Evolutionary conservation across 176 grass and related monocot genomes (phyloP).

Genomic region (Oryza nivara): DNA sequence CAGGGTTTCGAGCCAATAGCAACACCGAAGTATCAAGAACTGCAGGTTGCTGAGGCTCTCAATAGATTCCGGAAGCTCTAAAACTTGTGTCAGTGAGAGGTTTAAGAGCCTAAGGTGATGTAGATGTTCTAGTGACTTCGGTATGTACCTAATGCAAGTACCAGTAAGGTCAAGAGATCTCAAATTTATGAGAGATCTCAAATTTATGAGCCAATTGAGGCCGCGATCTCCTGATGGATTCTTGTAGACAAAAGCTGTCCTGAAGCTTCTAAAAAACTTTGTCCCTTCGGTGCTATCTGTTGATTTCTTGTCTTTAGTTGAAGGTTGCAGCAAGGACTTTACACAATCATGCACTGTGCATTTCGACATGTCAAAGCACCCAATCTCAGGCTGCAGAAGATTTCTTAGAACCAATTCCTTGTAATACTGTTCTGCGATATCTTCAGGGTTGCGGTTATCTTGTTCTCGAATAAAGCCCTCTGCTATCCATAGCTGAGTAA

Average conservation of each 20-base stretch:
- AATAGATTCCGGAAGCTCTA: conserved; percentile 44
- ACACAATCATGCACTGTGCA: conserved; percentile 42
- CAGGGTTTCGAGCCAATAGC: conserved; percentile 24
- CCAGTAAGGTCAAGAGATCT: conserved; percentile 40
- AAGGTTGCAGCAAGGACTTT: conserved; percentile 30
- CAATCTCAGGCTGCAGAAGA: conserved; percentile 39
- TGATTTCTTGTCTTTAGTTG: neutral
- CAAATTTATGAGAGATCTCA: neutral
- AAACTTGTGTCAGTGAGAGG: conserved; percentile 44
- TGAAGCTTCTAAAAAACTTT: neutral
- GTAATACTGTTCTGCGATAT: conserved; percentile 37
- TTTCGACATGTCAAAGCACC: neutral
- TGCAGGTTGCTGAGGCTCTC: conserved; percentile 41
- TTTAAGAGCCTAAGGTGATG: conserved; percentile 50
- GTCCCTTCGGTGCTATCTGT: neutral
- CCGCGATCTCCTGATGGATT: conserved; percentile 24
- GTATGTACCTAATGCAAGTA: conserved; percentile 35
- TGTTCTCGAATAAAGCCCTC: neutral
- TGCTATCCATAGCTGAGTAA: conserved; percentile 47
- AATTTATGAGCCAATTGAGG: neutral
- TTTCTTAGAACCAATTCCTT: conserved; percentile 43
- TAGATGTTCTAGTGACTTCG: conserved; percentile 32
- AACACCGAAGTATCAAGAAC: conserved; percentile 41
- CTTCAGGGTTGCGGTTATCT: conserved; percentile 18
- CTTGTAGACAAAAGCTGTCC: conserved; percentile 32